These are phyloP conservation scores for Ampelocalamus luodianensis DNA, from an alignment of 176 grass and related monocot species.

Conservation along the genomic window DNA sequence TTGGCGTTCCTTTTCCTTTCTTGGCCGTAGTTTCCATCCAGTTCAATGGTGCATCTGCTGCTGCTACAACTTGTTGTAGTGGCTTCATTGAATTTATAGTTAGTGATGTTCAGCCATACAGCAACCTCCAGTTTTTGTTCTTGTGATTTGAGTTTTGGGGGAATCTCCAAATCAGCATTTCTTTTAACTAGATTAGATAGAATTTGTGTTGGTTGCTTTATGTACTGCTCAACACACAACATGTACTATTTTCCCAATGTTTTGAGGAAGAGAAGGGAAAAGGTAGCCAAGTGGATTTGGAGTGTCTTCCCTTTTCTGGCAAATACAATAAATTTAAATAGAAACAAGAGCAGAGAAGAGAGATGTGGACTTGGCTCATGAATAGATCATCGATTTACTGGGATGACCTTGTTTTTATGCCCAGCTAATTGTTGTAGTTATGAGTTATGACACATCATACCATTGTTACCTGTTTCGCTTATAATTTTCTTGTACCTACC, in stretches of 20 bases:
- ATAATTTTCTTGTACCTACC: conserved; percentile 23
- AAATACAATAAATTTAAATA: neutral
- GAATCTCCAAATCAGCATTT: neutral
- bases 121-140: neutral
- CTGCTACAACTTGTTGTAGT: neutral
- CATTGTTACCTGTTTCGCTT: conserved; percentile 12
- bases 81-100: neutral
- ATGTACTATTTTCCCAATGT: neutral
- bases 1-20: neutral
- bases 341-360: neutral
- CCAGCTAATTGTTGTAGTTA: neutral
- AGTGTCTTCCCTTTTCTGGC: neutral
- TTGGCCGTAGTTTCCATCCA: neutral
- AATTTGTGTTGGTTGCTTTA: conserved; percentile 17
- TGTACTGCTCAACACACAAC: conserved; percentile 1
- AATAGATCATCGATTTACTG: neutral
- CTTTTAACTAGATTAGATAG: neutral
- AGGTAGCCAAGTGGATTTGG: neutral
- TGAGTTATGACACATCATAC: neutral
- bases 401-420: neutral
- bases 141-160: neutral
- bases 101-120: neutral
- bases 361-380: neutral
- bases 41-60: neutral
- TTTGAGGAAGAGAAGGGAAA: conserved; percentile 2